Evolutionary conservation across 2,329 filamentous ascomycete species (phyloP).

Genomic region (Emydomyces testavorans): DNA sequence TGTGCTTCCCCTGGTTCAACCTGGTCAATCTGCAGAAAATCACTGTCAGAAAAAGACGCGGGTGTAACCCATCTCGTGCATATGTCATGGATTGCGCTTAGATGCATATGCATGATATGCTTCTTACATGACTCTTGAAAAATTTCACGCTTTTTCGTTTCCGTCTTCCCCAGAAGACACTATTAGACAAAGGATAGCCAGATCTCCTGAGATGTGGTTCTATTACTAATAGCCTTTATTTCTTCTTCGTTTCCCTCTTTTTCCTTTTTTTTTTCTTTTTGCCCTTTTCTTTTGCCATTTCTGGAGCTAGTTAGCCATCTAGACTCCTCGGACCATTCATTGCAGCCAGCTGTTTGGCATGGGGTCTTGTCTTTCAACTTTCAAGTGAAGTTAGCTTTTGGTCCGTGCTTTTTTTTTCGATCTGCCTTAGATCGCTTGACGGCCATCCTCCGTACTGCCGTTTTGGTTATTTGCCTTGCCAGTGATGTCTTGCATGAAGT

Average conservation of each 20-base stretch:
- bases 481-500: slow-evolving; percentile 2
- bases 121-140: neutral
- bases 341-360: neutral
- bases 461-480: too few relatives aligned
- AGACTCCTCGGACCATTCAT: neutral
- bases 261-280: neutral
- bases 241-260: too few relatives aligned
- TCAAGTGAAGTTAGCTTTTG: neutral
- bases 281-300: neutral
- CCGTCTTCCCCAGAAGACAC: neutral
- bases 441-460: too few relatives aligned
- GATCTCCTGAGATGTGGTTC: neutral
- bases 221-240: too few relatives aligned
- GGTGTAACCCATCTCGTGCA: slow-evolving; percentile 2
- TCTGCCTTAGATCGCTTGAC: too few relatives aligned
- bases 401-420: neutral
- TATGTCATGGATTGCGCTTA: neutral
- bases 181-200: neutral
- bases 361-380: neutral
- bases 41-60: neutral
- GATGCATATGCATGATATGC: slow-evolving; percentile 11
- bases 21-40: neutral
- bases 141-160: neutral
- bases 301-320: too few relatives aligned
- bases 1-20: neutral